These are phyloP conservation scores for Solanum hybrid DNA, from an alignment of 305 asterid species.

Conservation along the genomic window DNA sequence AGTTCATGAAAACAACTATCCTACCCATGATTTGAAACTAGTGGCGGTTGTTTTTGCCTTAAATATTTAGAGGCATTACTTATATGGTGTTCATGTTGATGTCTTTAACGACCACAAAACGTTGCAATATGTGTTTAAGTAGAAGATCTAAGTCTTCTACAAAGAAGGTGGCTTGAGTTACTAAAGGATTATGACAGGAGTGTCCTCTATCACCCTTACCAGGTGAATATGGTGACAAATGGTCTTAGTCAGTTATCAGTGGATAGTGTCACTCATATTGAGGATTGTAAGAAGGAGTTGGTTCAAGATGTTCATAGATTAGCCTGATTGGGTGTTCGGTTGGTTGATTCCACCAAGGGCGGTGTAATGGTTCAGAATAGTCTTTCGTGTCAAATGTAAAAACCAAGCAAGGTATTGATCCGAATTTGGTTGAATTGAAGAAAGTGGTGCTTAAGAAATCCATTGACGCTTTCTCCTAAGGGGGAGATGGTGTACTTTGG, in stretches of 20 bases:
- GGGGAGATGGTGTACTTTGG: background rate
- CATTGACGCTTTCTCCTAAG: background rate
- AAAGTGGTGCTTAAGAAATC: background rate
- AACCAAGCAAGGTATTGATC: background rate
- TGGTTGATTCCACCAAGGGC: background rate
- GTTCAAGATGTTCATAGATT: background rate
- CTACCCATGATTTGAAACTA: background rate
- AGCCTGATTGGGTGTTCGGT: background rate
- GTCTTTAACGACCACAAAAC: background rate
- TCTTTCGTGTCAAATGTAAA: background rate
- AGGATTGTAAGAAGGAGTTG: background rate
- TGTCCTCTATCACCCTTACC: background rate
- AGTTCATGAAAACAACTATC: background rate
- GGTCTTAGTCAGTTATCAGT: background rate
- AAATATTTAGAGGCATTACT: background rate
- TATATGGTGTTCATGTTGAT: background rate
- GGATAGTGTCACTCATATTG: background rate
- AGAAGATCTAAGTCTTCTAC: background rate
- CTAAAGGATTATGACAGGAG: too few relatives aligned
- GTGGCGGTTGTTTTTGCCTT: background rate
- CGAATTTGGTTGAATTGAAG: too few relatives aligned
- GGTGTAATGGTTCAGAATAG: background rate
- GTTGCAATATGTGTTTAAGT: background rate
- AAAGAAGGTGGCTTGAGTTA: background rate
- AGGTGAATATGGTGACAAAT: background rate